A percentile compares a stretch with the other conserved stretches of the same genome.
These are phyloP conservation scores for Phytophthora tubulina DNA, from an alignment of 352 stramenopile genomes.

Conservation along the genomic window DNA sequence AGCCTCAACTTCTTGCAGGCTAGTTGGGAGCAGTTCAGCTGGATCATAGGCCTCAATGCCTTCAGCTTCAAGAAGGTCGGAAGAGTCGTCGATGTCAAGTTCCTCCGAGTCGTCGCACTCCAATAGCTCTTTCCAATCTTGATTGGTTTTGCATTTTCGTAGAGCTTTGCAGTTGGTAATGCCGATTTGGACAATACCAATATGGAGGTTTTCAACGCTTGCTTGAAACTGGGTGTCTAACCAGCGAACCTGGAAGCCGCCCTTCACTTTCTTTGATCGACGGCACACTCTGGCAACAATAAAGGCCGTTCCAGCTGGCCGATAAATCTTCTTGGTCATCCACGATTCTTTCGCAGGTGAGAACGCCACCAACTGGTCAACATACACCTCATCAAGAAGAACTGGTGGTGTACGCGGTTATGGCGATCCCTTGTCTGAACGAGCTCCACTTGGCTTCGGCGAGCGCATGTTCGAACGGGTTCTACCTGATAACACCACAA, in stretches of 20 bases:
- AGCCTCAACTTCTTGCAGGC: neutral
- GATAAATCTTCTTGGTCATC: neutral
- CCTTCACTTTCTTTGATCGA: neutral
- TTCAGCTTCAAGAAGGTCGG: neutral
- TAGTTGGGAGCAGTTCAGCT: neutral
- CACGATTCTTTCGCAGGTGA: constrained; percentile 1
- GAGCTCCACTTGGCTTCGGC: no score
- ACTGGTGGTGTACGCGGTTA: neutral
- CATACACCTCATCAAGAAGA: constrained; percentile 6
- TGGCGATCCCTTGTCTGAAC: neutral
- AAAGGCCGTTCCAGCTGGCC: neutral
- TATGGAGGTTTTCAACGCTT: neutral
- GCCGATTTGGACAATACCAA: neutral
- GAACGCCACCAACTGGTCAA: neutral
- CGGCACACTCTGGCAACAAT: neutral
- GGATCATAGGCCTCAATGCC: neutral
- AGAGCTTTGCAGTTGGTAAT: neutral
- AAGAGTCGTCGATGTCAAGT: neutral
- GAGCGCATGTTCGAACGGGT: no score
- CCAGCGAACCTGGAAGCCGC: neutral
- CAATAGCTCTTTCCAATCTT: neutral
- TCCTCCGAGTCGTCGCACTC: neutral
- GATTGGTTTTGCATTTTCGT: neutral
- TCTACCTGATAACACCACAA: no score
- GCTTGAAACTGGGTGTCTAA: constrained; percentile 3